Conservation (phyloP, 2,329 filamentous ascomycete species). For the Sclerotinia sclerotiorum region DNA sequence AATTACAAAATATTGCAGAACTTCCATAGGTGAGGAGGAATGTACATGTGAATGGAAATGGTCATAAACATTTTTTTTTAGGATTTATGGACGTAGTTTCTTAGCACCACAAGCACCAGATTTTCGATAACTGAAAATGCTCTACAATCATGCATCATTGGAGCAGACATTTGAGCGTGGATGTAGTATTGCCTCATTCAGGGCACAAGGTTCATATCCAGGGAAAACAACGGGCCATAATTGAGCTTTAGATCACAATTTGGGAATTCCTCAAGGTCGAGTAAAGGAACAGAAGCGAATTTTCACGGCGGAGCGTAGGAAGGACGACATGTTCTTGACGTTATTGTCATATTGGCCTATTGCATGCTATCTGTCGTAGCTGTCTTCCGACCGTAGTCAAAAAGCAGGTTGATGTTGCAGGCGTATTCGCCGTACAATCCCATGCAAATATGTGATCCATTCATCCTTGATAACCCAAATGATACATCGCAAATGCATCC, state of each 20-base stretch:
- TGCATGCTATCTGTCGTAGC: constrained; percentile 20
- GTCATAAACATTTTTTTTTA: no score
- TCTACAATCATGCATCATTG: no score
- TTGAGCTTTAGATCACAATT: not conserved
- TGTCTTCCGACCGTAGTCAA: constrained; percentile 13
- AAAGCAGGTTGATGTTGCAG: constrained; percentile 4
- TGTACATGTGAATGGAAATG: no score
- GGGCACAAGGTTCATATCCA: no score
- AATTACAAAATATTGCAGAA: no score
- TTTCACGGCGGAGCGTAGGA: not conserved
- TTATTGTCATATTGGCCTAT: constrained; percentile 13
- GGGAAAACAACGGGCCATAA: no score
- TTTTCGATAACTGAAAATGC: no score
- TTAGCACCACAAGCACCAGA: no score
- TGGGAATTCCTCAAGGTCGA: not conserved
- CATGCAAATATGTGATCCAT: constrained; percentile 16
- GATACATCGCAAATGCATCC: constrained; percentile 31
- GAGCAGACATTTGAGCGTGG: no score
- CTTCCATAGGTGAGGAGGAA: no score
- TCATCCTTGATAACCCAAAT: constrained; percentile 26
- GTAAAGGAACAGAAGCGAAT: not conserved
- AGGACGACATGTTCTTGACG: not conserved
- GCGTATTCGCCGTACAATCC: constrained; percentile 8
- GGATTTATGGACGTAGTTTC: no score
- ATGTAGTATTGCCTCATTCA: no score